Conservation (phyloP, 441 rosid species). For the Manihot esculenta region DNA sequence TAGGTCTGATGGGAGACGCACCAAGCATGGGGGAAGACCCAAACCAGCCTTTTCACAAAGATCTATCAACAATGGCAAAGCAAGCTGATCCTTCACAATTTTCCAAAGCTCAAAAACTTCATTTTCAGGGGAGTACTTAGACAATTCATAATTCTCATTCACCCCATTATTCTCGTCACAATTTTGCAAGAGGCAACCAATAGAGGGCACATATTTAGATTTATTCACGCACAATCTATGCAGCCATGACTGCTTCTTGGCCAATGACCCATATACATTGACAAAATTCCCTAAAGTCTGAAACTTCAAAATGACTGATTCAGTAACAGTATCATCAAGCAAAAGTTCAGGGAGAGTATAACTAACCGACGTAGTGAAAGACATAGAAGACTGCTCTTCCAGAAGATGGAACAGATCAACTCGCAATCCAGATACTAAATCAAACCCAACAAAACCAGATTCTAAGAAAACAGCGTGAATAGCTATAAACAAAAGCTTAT, state of each 20-base stretch:
- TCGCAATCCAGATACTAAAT: slow-evolving; percentile 32
- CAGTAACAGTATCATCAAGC: slow-evolving; percentile 19
- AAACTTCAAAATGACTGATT: slow-evolving; percentile 49
- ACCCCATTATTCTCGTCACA: slow-evolving; percentile 16
- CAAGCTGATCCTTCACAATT: slow-evolving; percentile 67
- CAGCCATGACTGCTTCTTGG: slow-evolving; percentile 22
- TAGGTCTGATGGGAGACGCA: slow-evolving; percentile 55
- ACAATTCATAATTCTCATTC: slow-evolving; percentile 26
- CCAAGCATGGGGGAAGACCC: slow-evolving; percentile 55
- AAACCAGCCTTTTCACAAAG: slow-evolving; percentile 53
- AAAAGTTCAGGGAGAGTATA: slow-evolving; percentile 60
- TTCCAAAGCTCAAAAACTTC: slow-evolving; percentile 69
- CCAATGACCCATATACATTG: slow-evolving; percentile 52
- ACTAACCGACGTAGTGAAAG: slow-evolving; percentile 37
- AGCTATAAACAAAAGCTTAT: slow-evolving; percentile 49
- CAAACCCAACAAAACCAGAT: slow-evolving; percentile 58
- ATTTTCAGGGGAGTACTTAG: slow-evolving; percentile 21
- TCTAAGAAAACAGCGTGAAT: slow-evolving; percentile 71
- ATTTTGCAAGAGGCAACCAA: slow-evolving; percentile 37
- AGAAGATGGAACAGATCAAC: slow-evolving; percentile 46
- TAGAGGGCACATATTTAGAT: slow-evolving; percentile 41
- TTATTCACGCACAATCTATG: slow-evolving; percentile 42
- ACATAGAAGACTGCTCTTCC: slow-evolving; percentile 35
- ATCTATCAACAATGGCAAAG: slow-evolving; percentile 55
- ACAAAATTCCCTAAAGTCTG: slow-evolving; percentile 49